Evolutionary conservation across 2,329 filamentous ascomycete genomes (phyloP).

Genomic region (Aspergillus aculeatus): DNA sequence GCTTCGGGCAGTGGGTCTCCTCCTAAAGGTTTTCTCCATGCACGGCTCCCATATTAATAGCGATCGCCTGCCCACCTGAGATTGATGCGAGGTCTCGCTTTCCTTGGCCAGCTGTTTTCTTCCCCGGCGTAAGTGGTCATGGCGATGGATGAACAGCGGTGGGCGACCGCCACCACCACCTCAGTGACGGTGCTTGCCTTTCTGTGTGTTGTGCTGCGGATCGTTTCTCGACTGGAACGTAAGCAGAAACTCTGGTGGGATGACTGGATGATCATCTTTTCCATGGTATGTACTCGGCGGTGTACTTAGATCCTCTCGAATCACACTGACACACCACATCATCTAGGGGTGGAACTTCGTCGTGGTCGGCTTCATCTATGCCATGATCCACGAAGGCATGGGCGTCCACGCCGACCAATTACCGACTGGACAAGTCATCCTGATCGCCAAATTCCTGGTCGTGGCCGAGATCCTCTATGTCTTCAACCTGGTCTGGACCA

Average conservation of each 20-base stretch:
- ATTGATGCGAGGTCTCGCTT: background rate
- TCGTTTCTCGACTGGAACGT: constrained; percentile 45
- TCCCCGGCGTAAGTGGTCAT: background rate
- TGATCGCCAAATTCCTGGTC: constrained; percentile 33
- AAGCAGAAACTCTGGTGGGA: constrained; percentile 52
- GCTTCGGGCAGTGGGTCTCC: background rate
- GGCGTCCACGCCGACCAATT: constrained; percentile 48
- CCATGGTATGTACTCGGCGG: constrained; percentile 42
- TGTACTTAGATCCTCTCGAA: background rate
- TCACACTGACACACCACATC: background rate
- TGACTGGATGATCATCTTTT: constrained; percentile 51
- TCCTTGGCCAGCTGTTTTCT: background rate
- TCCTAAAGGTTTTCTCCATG: background rate
- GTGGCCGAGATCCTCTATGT: constrained; percentile 43
- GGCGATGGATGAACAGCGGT: constrained; percentile 39
- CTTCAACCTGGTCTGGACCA: constrained; percentile 32
- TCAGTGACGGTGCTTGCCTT: constrained; percentile 46
- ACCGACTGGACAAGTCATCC: constrained; percentile 33
- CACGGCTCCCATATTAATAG: background rate
- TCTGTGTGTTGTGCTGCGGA: constrained; percentile 40
- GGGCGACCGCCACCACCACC: constrained; percentile 43
- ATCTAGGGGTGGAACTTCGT: constrained; percentile 25
- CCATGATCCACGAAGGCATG: constrained; percentile 50
- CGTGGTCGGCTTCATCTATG: constrained; percentile 51
- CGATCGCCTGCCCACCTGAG: background rate